A percentile compares a stretch with the other conserved stretches of the same genome.
These are phyloP conservation scores for Phaeolepiota aurea DNA, from an alignment of 768 basidiomycete species.

Conservation along the genomic window DNA sequence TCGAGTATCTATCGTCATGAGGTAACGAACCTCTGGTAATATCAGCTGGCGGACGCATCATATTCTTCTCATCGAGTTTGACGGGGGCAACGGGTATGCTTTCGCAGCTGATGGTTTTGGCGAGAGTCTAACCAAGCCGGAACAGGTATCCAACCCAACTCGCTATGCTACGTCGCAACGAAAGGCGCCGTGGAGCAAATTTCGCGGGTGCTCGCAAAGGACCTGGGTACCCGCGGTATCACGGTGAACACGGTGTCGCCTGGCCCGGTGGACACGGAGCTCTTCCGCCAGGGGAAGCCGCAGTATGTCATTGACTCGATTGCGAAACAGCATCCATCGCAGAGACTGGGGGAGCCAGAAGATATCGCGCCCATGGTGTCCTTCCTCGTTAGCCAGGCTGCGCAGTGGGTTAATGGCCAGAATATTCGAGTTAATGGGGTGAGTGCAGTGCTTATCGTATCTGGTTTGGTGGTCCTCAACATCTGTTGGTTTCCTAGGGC, in stretches of 20 bases:
- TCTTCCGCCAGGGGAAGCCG: slow-evolving; percentile 49
- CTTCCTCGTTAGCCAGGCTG: slow-evolving; percentile 44
- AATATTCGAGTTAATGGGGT: slow-evolving; percentile 52
- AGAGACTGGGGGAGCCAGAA: slow-evolving; percentile 38
- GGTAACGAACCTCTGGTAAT: background rate
- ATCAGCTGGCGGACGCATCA: slow-evolving; percentile 42
- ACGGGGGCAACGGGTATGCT: slow-evolving; percentile 33
- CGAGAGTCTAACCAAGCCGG: no score
- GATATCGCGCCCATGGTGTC: slow-evolving; percentile 47
- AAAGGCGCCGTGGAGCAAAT: slow-evolving; percentile 58
- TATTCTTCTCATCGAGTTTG: slow-evolving; percentile 49
- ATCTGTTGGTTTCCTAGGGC: background rate
- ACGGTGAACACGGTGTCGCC: slow-evolving; percentile 53
- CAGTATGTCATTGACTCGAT: slow-evolving; percentile 35
- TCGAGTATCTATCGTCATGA: background rate
- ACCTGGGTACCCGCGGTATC: slow-evolving; percentile 42
- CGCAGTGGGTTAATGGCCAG: slow-evolving; percentile 51
- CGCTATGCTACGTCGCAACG: slow-evolving; percentile 43
- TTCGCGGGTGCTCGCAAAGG: slow-evolving; percentile 48
- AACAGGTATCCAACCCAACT: slow-evolving; percentile 33
- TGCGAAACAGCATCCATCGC: slow-evolving; percentile 34
- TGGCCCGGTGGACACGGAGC: slow-evolving; percentile 45
- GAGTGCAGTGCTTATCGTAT: slow-evolving; percentile 15
- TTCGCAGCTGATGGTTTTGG: no score
- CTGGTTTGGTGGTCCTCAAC: background rate